Percentiles rank a stretch among this genome's conserved stretches.
Evolutionary conservation across 257 asterid genomes (phyloP).

Genomic region (Scutellaria galericulata): DNA sequence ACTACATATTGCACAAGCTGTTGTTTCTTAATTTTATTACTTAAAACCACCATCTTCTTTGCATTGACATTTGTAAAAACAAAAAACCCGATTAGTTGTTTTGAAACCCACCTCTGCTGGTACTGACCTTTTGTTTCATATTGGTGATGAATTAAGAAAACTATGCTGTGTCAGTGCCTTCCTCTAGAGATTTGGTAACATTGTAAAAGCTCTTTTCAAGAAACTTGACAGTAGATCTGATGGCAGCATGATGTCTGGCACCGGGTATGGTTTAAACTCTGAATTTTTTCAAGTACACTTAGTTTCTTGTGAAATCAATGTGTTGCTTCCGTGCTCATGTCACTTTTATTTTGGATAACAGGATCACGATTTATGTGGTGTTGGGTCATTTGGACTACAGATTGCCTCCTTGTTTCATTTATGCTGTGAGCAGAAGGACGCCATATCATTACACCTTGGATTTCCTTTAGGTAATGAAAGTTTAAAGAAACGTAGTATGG

Average conservation of each 20-base stretch:
- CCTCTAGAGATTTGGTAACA: not conserved
- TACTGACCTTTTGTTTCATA: not conserved
- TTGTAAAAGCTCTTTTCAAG: not conserved
- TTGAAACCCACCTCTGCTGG: constrained; percentile 6
- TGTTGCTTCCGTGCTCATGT: constrained; percentile 2
- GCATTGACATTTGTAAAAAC: too few species aligned
- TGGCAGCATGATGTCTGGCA: not conserved
- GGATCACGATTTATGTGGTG: constrained; percentile 5
- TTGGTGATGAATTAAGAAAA: constrained; percentile 15
- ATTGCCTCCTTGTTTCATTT: not conserved
- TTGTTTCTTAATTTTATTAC: not conserved
- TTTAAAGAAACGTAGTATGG: not conserved
- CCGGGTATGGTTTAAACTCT: constrained; percentile 11
- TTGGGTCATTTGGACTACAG: constrained; percentile 7
- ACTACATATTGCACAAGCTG: not conserved
- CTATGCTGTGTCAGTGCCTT: constrained; percentile 3
- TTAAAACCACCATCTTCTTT: not conserved
- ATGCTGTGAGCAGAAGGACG: not conserved
- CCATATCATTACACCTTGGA: not conserved
- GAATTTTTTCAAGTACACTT: not conserved
- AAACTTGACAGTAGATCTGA: constrained; percentile 1
- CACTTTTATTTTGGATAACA: not conserved
- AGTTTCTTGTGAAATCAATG: not conserved
- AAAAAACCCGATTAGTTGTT: too few species aligned
- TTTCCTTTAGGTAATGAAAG: not conserved